A percentile compares a stretch with the other conserved stretches of the same genome.
phyloP scores from a whole-genome alignment of 768 basidiomycete genomes.

The Botryobasidium botryosum region DNA sequence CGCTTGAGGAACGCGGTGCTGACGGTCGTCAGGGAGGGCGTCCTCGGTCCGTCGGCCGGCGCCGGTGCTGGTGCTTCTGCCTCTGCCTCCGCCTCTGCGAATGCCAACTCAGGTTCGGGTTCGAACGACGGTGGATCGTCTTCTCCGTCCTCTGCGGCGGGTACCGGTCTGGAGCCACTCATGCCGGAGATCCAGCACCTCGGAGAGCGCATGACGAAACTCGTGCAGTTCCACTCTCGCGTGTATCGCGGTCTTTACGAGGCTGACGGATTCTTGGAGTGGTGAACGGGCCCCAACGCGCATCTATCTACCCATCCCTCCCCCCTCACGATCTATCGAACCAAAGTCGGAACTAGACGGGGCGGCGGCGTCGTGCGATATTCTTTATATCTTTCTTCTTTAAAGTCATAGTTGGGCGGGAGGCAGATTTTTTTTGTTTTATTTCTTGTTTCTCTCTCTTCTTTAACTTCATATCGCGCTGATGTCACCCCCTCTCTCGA shows the following conservation, averaged over 20 bases:
- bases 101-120: not conserved
- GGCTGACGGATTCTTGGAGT: constrained; percentile 40
- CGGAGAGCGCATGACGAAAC: constrained; percentile 50
- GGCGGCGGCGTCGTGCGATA: too few relatives aligned
- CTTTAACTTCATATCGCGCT: too few relatives aligned
- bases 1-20: constrained; percentile 50
- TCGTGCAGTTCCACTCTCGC: constrained; percentile 57
- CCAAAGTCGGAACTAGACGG: too few relatives aligned
- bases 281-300: too few relatives aligned
- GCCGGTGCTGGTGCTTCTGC: constrained; percentile 9
- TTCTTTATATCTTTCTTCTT: too few relatives aligned
- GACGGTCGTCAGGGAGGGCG: constrained; percentile 34
- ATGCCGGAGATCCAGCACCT: constrained; percentile 50
- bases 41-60: constrained; percentile 19
- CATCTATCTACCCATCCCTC: too few relatives aligned
- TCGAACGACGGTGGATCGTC: not conserved
- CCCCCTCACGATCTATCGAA: too few relatives aligned
- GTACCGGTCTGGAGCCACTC: constrained; percentile 56
- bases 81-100: constrained; percentile 4
- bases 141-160: constrained; percentile 15
- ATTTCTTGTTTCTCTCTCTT: too few relatives aligned
- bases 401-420: too few relatives aligned
- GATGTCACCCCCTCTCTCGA: too few relatives aligned
- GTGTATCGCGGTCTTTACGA: constrained; percentile 68
- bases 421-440: too few relatives aligned